These are phyloP conservation scores for Acanthamoeba lenticulata DNA, from an alignment of 208 protist genomes.

Conservation along the genomic window DNA sequence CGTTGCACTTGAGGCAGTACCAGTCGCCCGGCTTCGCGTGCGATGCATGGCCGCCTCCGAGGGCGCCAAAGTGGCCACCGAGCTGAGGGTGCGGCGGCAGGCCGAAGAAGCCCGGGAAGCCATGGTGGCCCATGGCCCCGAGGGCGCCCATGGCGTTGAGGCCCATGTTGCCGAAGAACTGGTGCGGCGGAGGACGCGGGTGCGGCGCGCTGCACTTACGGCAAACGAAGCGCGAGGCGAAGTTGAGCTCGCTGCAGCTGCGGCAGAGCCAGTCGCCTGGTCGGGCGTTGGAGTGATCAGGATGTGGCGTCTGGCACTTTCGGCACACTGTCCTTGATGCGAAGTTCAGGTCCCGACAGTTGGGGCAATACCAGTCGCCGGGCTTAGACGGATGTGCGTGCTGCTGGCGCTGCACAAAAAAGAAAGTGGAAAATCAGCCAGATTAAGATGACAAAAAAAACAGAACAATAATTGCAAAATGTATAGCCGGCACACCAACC, in stretches of 20 bases:
- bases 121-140: slow-evolving; percentile 1
- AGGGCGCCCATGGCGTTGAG: background rate
- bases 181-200: background rate
- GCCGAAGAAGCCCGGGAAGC: slow-evolving; percentile 16
- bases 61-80: background rate
- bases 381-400: background rate
- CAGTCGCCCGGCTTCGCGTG: slow-evolving; percentile 51
- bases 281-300: slow-evolving; percentile 10
- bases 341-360: slow-evolving; percentile 48
- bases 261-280: slow-evolving; percentile 50
- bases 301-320: slow-evolving; percentile 43
- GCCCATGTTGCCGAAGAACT: slow-evolving; percentile 48
- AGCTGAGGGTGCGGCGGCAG: background rate
- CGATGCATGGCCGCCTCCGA: background rate
- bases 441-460: background rate
- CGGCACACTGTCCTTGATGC: slow-evolving; percentile 24
- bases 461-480: background rate
- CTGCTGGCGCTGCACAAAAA: background rate
- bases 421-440: background rate
- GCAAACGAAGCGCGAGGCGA: slow-evolving; percentile 53
- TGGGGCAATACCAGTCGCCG: slow-evolving; percentile 62
- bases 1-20: slow-evolving; percentile 44
- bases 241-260: slow-evolving; percentile 52
- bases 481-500: slow-evolving; percentile 1
- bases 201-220: slow-evolving; percentile 62